Conservation (phyloP, 225 moss, liverwort and hornwort species). For the Physcomitrellopsis africana region DNA sequence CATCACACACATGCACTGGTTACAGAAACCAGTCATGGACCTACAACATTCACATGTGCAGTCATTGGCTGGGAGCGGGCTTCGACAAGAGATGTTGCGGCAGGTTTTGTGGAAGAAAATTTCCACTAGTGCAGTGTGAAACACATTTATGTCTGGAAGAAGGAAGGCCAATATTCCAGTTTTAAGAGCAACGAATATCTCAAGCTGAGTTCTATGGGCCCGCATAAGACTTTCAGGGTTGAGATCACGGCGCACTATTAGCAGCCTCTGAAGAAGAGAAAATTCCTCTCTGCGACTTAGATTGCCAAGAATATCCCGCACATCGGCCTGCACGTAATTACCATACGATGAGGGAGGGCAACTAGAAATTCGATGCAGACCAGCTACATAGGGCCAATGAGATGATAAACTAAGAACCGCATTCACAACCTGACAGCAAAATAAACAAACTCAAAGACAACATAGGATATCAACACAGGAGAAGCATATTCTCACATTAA, state of each 20-base stretch:
- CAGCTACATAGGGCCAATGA: constrained; percentile 18
- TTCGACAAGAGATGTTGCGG: constrained; percentile 75
- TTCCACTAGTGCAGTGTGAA: constrained; percentile 65
- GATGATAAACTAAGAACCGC: constrained; percentile 15
- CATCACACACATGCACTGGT: constrained; percentile 74
- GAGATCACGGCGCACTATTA: constrained; percentile 64
- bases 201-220: constrained; percentile 71
- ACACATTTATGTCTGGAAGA: constrained; percentile 63
- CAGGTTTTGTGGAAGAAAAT: constrained; percentile 71
- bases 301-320: constrained; percentile 71
- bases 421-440: not conserved
- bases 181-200: constrained; percentile 71
- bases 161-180: constrained; percentile 75
- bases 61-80: constrained; percentile 68
- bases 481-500: constrained; percentile 15
- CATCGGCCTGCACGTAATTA: constrained; percentile 57
- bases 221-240: constrained; percentile 61
- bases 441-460: constrained; percentile 10
- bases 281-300: constrained; percentile 71
- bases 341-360: not conserved
- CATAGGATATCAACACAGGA: constrained; percentile 17
- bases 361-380: constrained; percentile 3
- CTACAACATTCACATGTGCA: constrained; percentile 69
- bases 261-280: constrained; percentile 62
- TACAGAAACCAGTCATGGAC: constrained; percentile 70